phyloP scores from a whole-genome alignment of 2,329 filamentous ascomycete genomes.

The Venturia asperata region DNA sequence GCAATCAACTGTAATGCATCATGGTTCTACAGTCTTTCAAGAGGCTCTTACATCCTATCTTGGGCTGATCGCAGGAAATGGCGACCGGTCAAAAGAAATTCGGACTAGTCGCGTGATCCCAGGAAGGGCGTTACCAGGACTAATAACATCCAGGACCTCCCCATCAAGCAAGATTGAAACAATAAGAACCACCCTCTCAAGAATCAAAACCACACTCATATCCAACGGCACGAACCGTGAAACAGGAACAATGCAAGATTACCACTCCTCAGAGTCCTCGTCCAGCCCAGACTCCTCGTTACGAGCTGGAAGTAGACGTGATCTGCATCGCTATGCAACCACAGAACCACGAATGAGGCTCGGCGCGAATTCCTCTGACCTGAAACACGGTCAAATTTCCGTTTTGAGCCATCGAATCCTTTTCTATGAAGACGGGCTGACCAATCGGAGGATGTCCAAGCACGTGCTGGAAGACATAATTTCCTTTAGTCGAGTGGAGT shows the following conservation, averaged over 20 bases:
- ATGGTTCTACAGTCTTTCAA: too few relatives aligned
- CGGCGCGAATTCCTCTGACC: background rate
- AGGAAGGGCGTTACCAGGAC: background rate
- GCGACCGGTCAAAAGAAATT: background rate
- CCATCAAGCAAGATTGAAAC: background rate
- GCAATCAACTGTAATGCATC: too few relatives aligned
- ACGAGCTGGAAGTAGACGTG: background rate
- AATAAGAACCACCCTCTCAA: background rate
- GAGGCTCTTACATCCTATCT: too few relatives aligned
- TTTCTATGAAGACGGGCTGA: background rate
- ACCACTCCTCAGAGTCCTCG: background rate
- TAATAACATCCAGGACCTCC: background rate
- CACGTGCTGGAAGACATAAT: background rate
- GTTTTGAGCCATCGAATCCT: background rate
- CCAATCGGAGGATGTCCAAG: background rate
- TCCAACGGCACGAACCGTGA: slow-evolving; percentile 5
- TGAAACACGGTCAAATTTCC: slow-evolving; percentile 3
- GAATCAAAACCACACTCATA: background rate
- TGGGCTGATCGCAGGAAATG: background rate
- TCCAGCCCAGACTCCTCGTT: background rate
- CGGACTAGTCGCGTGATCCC: background rate
- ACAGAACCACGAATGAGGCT: background rate
- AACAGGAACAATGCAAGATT: background rate
- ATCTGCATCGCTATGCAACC: background rate
- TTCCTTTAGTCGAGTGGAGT: background rate